Percentiles rank a stretch among this genome's conserved stretches.
phyloP scores from a whole-genome alignment of 140 eudicot genomes.

The Anethum foeniculum region DNA sequence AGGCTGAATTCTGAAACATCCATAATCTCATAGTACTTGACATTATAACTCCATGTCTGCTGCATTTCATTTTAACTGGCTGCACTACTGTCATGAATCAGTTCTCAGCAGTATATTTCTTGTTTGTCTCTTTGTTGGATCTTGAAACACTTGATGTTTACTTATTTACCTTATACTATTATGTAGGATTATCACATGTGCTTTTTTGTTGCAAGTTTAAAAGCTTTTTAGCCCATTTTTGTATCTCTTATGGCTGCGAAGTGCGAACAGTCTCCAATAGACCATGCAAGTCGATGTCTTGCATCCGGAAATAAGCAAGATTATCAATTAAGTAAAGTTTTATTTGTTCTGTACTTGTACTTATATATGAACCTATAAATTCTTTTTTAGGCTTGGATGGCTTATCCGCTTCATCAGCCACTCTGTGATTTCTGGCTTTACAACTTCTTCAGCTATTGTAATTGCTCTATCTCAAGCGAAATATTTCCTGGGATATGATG shows the following conservation, averaged over 20 bases:
- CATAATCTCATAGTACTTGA: neutral
- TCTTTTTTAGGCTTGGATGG: conserved; percentile 86
- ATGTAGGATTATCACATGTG: neutral
- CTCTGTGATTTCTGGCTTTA: conserved; percentile 98
- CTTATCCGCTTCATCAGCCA: conserved; percentile 90
- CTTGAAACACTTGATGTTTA: neutral
- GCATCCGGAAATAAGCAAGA: neutral
- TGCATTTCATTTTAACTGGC: neutral
- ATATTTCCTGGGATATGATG: conserved; percentile 77
- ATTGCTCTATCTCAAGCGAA: conserved; percentile 97
- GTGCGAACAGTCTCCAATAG: neutral
- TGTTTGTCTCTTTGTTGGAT: neutral
- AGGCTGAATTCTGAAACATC: neutral
- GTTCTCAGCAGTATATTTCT: neutral
- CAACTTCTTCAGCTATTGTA: conserved; percentile 92
- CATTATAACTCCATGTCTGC: neutral
- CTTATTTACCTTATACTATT: neutral
- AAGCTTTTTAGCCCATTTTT: neutral
- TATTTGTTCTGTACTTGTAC: neutral
- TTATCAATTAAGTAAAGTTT: neutral
- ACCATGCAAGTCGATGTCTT: conserved; percentile 2
- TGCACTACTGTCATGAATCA: neutral
- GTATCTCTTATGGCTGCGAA: neutral
- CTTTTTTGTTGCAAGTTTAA: neutral
- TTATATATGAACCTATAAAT: conserved; percentile 6